A percentile compares a stretch with the other conserved stretches of the same genome.
Evolutionary conservation across 148 eudicot species (phyloP).

Genomic region (Rhododendron ovatum): DNA sequence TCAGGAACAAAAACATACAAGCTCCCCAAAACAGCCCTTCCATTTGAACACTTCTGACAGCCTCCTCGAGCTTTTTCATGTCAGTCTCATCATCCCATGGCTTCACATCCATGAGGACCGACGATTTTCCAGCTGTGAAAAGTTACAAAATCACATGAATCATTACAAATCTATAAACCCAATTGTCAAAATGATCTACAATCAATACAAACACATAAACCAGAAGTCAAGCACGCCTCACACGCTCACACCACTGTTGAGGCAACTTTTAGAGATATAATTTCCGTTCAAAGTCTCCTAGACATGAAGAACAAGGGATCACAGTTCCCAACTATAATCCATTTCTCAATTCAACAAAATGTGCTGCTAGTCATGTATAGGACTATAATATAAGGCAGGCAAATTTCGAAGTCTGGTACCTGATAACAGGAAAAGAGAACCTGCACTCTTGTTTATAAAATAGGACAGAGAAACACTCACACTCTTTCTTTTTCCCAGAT

Average conservation of each 20-base stretch:
- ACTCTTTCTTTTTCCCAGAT: slow-evolving; percentile 72
- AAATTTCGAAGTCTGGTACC: background rate
- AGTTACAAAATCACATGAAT: background rate
- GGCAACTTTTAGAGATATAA: background rate
- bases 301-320: background rate
- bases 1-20: slow-evolving; percentile 42
- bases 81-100: slow-evolving; percentile 99
- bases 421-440: background rate
- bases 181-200: background rate
- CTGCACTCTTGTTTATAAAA: background rate
- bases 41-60: slow-evolving; percentile 68
- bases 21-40: slow-evolving; percentile 96
- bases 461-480: slow-evolving; percentile 35
- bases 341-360: background rate
- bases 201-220: background rate
- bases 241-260: background rate
- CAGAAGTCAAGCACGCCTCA: background rate
- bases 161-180: background rate
- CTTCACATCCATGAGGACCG: slow-evolving; percentile 76
- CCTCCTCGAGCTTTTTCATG: slow-evolving; percentile 91
- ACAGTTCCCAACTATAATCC: background rate
- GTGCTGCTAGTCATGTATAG: background rate
- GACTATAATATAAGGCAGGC: background rate
- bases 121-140: slow-evolving; percentile 78
- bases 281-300: background rate